Evolutionary conservation across 306 rosid species (phyloP), one percentile per base, ranked within the genome.

Genomic region (Potentilla sterilis): DNA sequence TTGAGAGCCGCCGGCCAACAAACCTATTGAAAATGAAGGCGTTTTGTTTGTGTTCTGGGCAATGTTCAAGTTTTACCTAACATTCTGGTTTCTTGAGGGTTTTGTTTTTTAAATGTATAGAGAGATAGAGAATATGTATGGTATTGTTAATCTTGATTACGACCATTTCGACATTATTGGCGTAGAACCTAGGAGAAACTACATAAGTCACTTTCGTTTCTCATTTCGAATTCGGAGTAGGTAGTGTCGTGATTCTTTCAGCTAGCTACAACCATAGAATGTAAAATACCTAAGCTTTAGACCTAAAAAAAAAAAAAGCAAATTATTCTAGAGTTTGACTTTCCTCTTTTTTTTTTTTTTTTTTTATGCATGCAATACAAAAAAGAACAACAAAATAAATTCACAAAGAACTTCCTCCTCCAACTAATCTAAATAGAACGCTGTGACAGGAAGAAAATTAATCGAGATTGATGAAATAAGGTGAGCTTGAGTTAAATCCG

Each of bases 21-120:
- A 63, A 63, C 43, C 44, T 37, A 16, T 35, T 63, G 43, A 63
- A 63, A 63, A 63, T 4, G 11, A 63, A 34, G 68, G 67, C 67
- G 11, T 62, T 62, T 62, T 62, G 42, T 62, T 11, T 14, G 21
- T 14, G 67, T 62, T 62, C 67, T 32, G 37, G 1, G 67, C 21
- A 15, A 6, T 14, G 43, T 32, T 16, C 12, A 61, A 9, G n/a
- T 32, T 6, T 6, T 34, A 62, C 69, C 69, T 37, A 64, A 64
- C 47, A 64, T n/a, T 63, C 10, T 63, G 22, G 15, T 18, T 38
- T 37, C 69, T 38, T 34, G 28, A 18, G 46, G 69, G 15, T 65
- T 19, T 65, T 9, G 44, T 65, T 16, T 37, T 64, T 40, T 32
- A 65, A 16, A 65, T 65, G 21, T 65, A 40, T 6, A 61, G 35